Percentiles rank a stretch among this genome's conserved stretches.
These are phyloP conservation scores for Fusarium sp. DNA, from an alignment of 2,329 filamentous ascomycete species.

Conservation along the genomic window DNA sequence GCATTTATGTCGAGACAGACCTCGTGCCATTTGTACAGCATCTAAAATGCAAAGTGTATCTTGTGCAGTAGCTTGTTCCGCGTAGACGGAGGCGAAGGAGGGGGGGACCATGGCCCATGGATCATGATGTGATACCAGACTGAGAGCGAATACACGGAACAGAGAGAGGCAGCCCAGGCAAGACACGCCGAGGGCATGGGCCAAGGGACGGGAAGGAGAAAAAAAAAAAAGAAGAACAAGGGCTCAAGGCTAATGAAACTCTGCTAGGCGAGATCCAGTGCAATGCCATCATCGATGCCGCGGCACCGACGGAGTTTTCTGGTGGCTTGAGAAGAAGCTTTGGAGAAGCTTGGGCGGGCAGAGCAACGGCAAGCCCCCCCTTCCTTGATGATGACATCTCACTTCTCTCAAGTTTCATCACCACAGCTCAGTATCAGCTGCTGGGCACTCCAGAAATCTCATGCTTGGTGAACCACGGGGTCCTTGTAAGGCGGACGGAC, in stretches of 20 bases:
- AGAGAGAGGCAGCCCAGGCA: background rate
- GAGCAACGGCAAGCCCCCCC: slow-evolving; percentile 23
- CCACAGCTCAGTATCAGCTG: slow-evolving; percentile 8
- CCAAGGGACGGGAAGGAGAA: background rate
- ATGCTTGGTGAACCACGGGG: slow-evolving; percentile 23
- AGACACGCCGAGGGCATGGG: background rate
- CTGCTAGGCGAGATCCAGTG: background rate
- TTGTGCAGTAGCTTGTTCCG: slow-evolving; percentile 24
- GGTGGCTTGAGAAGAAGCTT: background rate
- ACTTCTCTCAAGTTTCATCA: slow-evolving; percentile 24
- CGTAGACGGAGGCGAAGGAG: slow-evolving; percentile 4
- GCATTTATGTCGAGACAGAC: slow-evolving; percentile 21
- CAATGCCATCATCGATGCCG: slow-evolving; percentile 32
- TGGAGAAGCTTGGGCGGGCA: slow-evolving; percentile 13
- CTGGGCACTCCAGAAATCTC: slow-evolving; percentile 11
- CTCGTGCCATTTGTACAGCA: slow-evolving; percentile 19
- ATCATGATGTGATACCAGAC: background rate
- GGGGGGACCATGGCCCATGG: background rate
- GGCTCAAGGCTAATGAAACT: slow-evolving; percentile 4
- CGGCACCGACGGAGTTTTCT: slow-evolving; percentile 33
- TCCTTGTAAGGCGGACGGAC: slow-evolving; percentile 8
- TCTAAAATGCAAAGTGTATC: slow-evolving; percentile 11
- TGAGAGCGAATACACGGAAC: background rate
- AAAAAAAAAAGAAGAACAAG: background rate
- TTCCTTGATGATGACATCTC: slow-evolving; percentile 35